Base-by-base conservation (phyloP, 495 filamentous ascomycete genomes). In the Cercophora scortea region DNA sequence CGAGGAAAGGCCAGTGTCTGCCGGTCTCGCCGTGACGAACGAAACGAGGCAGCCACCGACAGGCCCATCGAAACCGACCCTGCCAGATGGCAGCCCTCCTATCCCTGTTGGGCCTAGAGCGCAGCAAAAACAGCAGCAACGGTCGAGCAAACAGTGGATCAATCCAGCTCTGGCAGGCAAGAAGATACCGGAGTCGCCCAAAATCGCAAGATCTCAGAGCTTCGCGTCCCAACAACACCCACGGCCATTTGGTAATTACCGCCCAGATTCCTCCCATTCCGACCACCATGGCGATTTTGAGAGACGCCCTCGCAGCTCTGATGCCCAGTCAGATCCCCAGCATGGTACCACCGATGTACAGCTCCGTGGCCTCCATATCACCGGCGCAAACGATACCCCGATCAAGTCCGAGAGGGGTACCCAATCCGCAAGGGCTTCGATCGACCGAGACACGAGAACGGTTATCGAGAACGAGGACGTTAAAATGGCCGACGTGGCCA, bases 91-190 rank as follows among this genome's bases (percentile, higher is more conserved):
- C 45, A 71, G 74, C 46, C 76, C 79, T 11, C 71, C 68, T 33
- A 79, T 84, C 25, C 82, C 82, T 11, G 76, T 77, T 0, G 82
- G 80, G 3, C 81, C 81, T 32, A 77, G 82, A 32, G 78, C 79
- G 35, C 55, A 53, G 60, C 36, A 67, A 58, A 38, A 79, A 68
- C 51, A 61, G 49, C 57, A 63, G 34, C 64, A 69, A 15, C 69
- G 69, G 8, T 72, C 71, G 2, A 82, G 76, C 53, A 84, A 83
- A 49, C 79, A 79, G 60, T 86, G 82, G 82, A 75, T 80, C 50
- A 83, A 81, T 45, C 76, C 81, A 6, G 68, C 71, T 11, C 61
- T 75, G 4, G 64, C 65, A 12, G 58, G 51, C 0, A 70, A 72
- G 58, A 73, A 76, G 33, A 58, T 64, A 3, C 72, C 71, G 4